Base-by-base conservation (phyloP, 441 rosid species). In the Arabidopsis lyrata region DNA sequence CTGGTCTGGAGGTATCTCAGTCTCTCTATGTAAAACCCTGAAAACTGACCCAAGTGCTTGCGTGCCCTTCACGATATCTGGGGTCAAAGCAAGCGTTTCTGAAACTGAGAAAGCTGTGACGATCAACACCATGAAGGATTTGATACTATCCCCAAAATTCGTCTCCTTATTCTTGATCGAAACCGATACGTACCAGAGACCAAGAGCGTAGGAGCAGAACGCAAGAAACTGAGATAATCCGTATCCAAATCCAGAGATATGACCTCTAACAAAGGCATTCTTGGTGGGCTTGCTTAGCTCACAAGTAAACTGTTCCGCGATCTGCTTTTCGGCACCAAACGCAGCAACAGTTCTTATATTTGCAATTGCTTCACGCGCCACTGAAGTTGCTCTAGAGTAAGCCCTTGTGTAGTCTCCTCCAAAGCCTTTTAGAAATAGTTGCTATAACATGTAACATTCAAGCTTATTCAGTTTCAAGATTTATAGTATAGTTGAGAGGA, bases 381-480 rank as follows among this genome's bases (percentile, higher is more conserved):
- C 62, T 6, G 88, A 52, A 58, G 87, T 88, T 70, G 97, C 98
- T 69, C 72, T 83, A 14, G 90, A 68, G 75, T 93, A 91, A 38
- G 87, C 85, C 3, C 53, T 66, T 63, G 81, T 74, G 79, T 89
- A 91, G 69, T 91, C 90, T 76, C 97, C 97, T 57, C 94, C 96
- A 27, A 93, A 93, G 31, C 98, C 98, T 77, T 89, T 88, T 20
- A 91, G 85, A 81, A 93, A 93, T n/a, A 91, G 76, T 89, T 88
- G 93, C 97, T 89, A 85, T 42, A 78, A 35, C 77, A 70, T 15
- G 56, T 4, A 14, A 38, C 29, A 31, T 36, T 38, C 7, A 48
- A 38, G 16, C 8, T 63, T 55, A 42, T 31, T 53, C 5, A 62
- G 58, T 18, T 58, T 74, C 34, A 64, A 45, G n/a, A 52, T 45